Evolutionary conservation across 306 rosid species (phyloP), one percentile per base, ranked within the genome.

Genomic region (Comarum palustre): DNA sequence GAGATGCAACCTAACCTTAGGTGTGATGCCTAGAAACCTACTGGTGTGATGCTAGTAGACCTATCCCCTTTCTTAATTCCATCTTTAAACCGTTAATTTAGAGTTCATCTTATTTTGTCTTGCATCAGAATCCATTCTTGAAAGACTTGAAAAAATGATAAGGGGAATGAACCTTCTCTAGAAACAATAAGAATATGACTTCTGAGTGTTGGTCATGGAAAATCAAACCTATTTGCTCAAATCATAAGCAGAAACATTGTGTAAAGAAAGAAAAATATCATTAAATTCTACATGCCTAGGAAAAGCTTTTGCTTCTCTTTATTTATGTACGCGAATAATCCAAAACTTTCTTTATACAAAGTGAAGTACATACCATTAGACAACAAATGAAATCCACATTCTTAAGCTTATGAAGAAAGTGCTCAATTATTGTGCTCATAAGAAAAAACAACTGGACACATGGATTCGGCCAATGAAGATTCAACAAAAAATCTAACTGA

Each of bases 141-240:
- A 50, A 50, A 50, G 39, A 47, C n/a, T 73, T 69, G 46, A 25
- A 25, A 52, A 43, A 45, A 24, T n/a, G n/a, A 67, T 24, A 25
- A 24, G 39, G 25, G 3, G 38, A 72, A 68, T 72, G 51, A 25
- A 72, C 68, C 19, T 24, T 34, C 65, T 42, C 41, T 38, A n/a
- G 19, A 50, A 68, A 50, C n/a, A 73, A 11, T 61, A 45, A 73
- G 58, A 62, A 47, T 27, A 42, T 36, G 48, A 47, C 47, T 62
- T 73, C 29, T 43, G 14, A 45, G 25, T 47, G 57, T 7, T 32
- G 31, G 47, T n/a, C 60, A 29, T 32, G 25, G 17, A 59, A 20
- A 61, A 62, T 15, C 25, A 58, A 57, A 76, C 22, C n/a, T 24
- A 11, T 50, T 68, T 69, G 20, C 31, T 29, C 51, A 12, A 29